These are phyloP conservation scores for Pseudogymnoascus sp. DNA, from an alignment of 2,329 filamentous ascomycete genomes.

Conservation along the genomic window DNA sequence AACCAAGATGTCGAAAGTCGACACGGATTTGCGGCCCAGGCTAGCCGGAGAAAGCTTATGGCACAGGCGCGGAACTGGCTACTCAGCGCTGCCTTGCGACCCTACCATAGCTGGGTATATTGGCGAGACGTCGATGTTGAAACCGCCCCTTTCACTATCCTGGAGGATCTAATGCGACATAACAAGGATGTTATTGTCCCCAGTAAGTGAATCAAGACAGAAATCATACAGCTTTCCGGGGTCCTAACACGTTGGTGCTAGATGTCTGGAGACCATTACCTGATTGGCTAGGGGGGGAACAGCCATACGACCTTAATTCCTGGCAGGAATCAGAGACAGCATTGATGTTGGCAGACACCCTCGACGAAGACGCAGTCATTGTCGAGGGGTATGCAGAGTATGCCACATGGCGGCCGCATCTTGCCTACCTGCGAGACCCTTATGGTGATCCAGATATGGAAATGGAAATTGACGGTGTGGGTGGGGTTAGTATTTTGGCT, in stretches of 20 bases:
- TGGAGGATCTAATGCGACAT: conserved; percentile 96
- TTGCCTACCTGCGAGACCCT: conserved; percentile 92
- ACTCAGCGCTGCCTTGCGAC: conserved; percentile 81
- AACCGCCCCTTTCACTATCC: conserved; percentile 90
- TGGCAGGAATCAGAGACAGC: conserved; percentile 99
- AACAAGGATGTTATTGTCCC: conserved; percentile 98
- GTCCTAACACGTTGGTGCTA: conserved; percentile 32
- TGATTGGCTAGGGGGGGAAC: conserved; percentile 96
- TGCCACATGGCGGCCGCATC: conserved; percentile 93
- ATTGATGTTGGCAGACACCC: conserved; percentile 80
- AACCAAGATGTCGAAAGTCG: conserved; percentile 96
- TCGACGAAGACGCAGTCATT: conserved; percentile 97
- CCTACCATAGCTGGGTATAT: conserved; percentile 98
- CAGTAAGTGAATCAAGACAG: conserved; percentile 53
- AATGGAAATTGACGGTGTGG: conserved; percentile 98
- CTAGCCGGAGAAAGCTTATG: conserved; percentile 90
- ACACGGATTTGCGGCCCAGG: conserved; percentile 94
- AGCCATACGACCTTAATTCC: conserved; percentile 96
- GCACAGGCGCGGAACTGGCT: conserved; percentile 97
- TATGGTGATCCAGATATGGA: conserved; percentile 99
- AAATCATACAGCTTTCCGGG: conserved; percentile 12
- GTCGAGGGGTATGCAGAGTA: conserved; percentile 99
- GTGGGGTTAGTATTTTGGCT: conserved; percentile 92
- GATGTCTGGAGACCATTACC: conserved; percentile 98
- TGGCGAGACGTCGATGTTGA: conserved; percentile 99